Conservation (phyloP, 2,329 filamentous ascomycete species). For the Beauveria asiatica region DNA sequence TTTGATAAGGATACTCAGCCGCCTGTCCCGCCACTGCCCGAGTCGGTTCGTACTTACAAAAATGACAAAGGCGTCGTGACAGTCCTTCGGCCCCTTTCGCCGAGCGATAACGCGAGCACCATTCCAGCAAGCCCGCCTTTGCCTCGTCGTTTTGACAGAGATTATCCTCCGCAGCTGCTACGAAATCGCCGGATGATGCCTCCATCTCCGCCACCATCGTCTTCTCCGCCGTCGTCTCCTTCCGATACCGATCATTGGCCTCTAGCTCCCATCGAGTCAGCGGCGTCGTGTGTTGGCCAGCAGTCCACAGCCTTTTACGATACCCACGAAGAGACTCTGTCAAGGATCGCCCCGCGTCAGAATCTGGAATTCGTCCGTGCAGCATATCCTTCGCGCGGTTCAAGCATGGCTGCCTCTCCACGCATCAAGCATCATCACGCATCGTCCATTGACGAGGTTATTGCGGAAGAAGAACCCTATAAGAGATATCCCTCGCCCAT, state of each 20-base stretch:
- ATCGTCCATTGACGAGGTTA: conserved; percentile 18
- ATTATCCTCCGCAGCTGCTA: conserved; percentile 1
- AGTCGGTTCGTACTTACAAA: conserved; percentile 20
- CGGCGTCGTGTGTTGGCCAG: background rate
- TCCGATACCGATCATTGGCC: background rate
- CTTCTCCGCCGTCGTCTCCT: conserved; percentile 1
- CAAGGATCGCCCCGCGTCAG: background rate
- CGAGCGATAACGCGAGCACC: conserved; percentile 17
- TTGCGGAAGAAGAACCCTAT: conserved; percentile 9
- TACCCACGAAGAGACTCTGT: background rate
- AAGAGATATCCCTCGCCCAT: conserved; percentile 7
- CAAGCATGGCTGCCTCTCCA: conserved; percentile 18
- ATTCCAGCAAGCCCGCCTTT: conserved; percentile 5
- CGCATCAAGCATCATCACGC: conserved; percentile 19
- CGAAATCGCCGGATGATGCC: conserved; percentile 6
- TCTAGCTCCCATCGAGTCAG: background rate
- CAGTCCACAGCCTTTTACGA: background rate
- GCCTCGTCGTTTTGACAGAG: conserved; percentile 5
- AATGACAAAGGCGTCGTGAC: conserved; percentile 30
- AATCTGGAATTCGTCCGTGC: conserved; percentile 12
- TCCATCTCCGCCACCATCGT: background rate
- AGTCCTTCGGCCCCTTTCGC: conserved; percentile 24
- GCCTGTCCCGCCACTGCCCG: conserved; percentile 14
- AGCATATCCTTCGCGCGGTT: conserved; percentile 18
- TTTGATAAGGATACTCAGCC: conserved; percentile 9